Evolutionary conservation across 805 yeast species (phyloP).

Genomic region (Ogataea paradorogensis): DNA sequence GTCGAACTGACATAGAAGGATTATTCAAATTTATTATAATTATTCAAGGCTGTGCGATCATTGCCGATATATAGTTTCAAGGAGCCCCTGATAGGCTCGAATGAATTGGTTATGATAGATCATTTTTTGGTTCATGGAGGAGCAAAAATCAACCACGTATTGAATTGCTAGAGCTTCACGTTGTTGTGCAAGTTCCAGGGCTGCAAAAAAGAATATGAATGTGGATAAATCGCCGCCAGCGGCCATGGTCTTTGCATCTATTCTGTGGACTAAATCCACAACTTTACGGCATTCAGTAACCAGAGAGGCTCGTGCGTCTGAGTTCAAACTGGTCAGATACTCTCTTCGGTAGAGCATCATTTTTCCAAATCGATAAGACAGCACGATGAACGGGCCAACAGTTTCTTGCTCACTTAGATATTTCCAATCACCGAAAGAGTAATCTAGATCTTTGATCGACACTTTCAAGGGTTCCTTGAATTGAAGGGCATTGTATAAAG

Average conservation of each 20-base stretch:
- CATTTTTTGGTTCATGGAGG: constrained; percentile 3
- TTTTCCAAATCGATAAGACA: constrained; percentile 21
- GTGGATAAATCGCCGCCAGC: constrained; percentile 12
- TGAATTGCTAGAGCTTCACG: constrained; percentile 2
- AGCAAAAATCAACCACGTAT: constrained; percentile 6
- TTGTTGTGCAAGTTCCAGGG: constrained; percentile 11
- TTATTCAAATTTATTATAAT: background rate
- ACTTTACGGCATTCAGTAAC: constrained; percentile 10
- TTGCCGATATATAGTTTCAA: constrained; percentile 5
- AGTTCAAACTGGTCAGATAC: constrained; percentile 14
- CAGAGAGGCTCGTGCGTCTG: constrained; percentile 2
- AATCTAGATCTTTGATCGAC: constrained; percentile 24
- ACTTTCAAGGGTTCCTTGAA: constrained; percentile 25
- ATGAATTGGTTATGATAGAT: constrained; percentile 11
- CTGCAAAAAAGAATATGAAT: constrained; percentile 12
- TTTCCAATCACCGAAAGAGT: constrained; percentile 26
- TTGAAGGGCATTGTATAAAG: constrained; percentile 61
- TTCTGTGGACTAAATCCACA: constrained; percentile 2
- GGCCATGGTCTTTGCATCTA: constrained; percentile 4
- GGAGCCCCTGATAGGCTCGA: constrained; percentile 7
- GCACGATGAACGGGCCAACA: constrained; percentile 16
- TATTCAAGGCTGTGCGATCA: constrained; percentile 6
- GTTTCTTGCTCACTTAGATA: constrained; percentile 25
- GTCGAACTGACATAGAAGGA: constrained; percentile 5
- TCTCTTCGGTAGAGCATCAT: constrained; percentile 26